These are phyloP conservation scores for Blastocystis sp. DNA, from an alignment of 352 stramenopile species.

Conservation along the genomic window DNA sequence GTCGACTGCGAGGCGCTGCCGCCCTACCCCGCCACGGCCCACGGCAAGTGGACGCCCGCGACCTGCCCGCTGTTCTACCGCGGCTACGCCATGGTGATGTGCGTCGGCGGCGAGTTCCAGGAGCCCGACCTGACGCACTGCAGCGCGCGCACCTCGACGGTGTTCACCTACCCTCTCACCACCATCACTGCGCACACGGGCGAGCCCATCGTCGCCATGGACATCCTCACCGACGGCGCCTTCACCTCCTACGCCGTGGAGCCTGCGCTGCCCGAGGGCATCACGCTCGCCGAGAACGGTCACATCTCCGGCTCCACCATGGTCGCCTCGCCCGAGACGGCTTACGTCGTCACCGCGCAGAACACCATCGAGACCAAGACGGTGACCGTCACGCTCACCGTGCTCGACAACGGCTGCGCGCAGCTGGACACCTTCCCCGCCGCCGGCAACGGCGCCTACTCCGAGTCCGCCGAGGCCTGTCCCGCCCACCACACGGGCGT, in stretches of 20 bases:
- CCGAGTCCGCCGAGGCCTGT: neutral
- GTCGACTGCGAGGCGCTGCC: slow-evolving; percentile 22
- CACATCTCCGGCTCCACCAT: no score
- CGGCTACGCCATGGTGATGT: slow-evolving; percentile 16
- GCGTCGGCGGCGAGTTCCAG: slow-evolving; percentile 12
- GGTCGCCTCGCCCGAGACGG: neutral
- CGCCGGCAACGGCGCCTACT: neutral
- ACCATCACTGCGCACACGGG: neutral
- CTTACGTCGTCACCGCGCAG: slow-evolving; percentile 4
- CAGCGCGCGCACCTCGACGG: neutral
- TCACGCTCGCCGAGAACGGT: no score
- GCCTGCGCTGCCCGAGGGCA: slow-evolving; percentile 15
- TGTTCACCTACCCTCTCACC: slow-evolving; percentile 27
- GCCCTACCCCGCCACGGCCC: neutral
- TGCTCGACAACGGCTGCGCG: slow-evolving; percentile 23
- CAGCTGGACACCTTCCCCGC: slow-evolving; percentile 16
- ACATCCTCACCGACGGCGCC: neutral
- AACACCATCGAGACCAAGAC: neutral
- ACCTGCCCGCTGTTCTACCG: neutral
- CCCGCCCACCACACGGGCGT: slow-evolving; percentile 9
- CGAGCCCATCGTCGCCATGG: neutral
- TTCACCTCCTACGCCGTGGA: slow-evolving; percentile 7
- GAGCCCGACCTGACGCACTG: slow-evolving; percentile 10
- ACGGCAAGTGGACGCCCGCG: neutral
- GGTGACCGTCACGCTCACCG: neutral